Percentiles rank a stretch among this genome's conserved stretches.
Conservation (phyloP, 2,329 filamentous ascomycete genomes). For the Fusarium sp. region DNA sequence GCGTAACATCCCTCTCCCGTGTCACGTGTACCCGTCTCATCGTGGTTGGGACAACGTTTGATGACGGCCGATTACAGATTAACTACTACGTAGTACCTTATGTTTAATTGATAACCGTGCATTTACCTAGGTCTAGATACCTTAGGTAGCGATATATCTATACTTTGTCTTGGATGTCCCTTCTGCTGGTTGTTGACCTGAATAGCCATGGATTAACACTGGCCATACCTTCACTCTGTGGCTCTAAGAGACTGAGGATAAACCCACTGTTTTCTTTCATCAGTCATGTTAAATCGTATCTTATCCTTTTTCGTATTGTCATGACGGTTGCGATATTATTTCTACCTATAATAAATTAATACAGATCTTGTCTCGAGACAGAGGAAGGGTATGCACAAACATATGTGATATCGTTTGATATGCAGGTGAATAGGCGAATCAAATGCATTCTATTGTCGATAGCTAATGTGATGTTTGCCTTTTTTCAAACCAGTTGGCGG, state of each 20-base stretch:
- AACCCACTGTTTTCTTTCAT: too few relatives aligned
- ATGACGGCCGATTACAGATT: not conserved
- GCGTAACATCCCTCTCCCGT: not conserved
- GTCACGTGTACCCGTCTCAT: constrained; percentile 12
- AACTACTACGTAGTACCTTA: too few relatives aligned
- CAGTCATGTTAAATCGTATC: too few relatives aligned
- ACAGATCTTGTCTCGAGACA: not conserved
- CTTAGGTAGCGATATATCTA: too few relatives aligned
- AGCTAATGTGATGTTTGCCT: not conserved
- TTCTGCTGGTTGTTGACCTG: not conserved
- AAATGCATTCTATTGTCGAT: not conserved
- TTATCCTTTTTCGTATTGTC: too few relatives aligned
- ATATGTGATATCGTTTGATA: not conserved
- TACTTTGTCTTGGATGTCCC: not conserved
- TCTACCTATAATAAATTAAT: too few relatives aligned
- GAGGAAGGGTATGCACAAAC: not conserved
- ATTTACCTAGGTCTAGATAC: too few relatives aligned
- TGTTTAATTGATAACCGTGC: not conserved
- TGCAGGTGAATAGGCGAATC: not conserved
- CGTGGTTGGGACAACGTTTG: not conserved
- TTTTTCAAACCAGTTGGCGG: not conserved
- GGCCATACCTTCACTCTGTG: too few relatives aligned
- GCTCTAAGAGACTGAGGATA: too few relatives aligned
- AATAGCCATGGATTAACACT: too few relatives aligned
- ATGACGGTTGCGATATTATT: too few relatives aligned